Percentiles rank a stretch among this genome's conserved stretches.
phyloP scores from a whole-genome alignment of 257 asterid species.

The Solanum chiquidenum region DNA sequence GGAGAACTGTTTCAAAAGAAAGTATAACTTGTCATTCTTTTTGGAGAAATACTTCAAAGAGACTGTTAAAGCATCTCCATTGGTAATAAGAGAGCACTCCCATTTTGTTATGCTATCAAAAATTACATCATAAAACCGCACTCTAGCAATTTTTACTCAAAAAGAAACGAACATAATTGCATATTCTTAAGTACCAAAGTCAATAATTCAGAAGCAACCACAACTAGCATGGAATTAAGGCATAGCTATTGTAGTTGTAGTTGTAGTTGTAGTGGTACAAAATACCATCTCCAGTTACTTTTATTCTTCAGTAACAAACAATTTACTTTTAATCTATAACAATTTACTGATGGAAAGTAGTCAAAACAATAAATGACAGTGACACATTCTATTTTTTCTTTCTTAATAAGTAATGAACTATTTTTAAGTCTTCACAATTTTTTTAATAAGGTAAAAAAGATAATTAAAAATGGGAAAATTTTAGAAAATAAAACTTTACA shows the following conservation, averaged over 20 bases:
- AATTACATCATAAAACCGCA: neutral
- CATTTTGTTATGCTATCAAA: neutral
- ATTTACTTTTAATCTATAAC: neutral
- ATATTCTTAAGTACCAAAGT: neutral
- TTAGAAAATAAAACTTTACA: neutral
- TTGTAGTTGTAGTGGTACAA: neutral
- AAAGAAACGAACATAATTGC: neutral
- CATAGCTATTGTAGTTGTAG: neutral
- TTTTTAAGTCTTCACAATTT: neutral
- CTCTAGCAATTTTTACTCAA: neutral
- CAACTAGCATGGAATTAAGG: neutral
- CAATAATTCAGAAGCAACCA: neutral
- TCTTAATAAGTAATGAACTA: neutral
- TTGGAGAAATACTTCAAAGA: neutral
- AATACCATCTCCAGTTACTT: neutral
- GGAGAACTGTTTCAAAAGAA: neutral
- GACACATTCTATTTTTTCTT: neutral
- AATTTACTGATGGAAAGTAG: neutral
- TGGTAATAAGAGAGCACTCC: neutral
- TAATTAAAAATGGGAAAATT: neutral
- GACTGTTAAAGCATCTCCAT: neutral
- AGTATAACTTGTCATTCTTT: neutral
- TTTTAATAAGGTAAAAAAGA: neutral
- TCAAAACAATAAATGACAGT: neutral
- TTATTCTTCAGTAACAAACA: neutral